Percentiles rank a stretch among this genome's conserved stretches.
Conservation (phyloP, 495 filamentous ascomycete genomes). For the Podospora australis region DNA sequence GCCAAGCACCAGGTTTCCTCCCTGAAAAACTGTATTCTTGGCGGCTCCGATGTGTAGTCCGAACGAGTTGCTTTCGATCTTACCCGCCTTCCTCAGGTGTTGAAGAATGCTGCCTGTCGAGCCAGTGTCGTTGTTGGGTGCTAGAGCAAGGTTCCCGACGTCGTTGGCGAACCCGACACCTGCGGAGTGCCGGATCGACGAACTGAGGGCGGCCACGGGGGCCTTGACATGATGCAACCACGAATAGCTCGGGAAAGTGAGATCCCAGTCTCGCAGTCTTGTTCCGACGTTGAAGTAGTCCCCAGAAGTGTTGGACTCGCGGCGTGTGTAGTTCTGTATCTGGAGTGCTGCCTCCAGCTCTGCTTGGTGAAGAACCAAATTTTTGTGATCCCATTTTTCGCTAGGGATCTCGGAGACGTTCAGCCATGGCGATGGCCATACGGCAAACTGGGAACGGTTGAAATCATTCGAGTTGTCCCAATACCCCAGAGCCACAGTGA, state of each 20-base stretch:
- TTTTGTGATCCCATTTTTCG: not conserved
- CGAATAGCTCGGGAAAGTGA: not conserved
- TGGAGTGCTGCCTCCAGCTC: not conserved
- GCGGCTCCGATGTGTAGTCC: not conserved
- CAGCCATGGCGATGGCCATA: not conserved
- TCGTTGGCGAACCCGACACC: no score
- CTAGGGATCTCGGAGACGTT: not conserved
- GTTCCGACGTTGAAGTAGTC: not conserved
- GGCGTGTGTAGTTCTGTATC: not conserved
- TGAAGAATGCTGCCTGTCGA: not conserved
- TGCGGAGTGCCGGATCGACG: not conserved
- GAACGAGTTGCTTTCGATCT: not conserved
- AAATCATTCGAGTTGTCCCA: not conserved
- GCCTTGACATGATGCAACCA: not conserved
- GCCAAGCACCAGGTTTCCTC: constrained; percentile 1
- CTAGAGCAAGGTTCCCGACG: not conserved
- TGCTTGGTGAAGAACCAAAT: not conserved
- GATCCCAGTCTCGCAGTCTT: not conserved
- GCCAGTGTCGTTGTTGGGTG: not conserved
- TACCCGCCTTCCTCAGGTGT: not conserved
- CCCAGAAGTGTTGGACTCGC: not conserved
- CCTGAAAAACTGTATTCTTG: not conserved
- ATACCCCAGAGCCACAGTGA: not conserved
- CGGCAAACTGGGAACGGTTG: not conserved
- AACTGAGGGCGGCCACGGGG: not conserved